phyloP scores from a whole-genome alignment of 176 grass and related monocot species.

The Alloteropsis semialata region DNA sequence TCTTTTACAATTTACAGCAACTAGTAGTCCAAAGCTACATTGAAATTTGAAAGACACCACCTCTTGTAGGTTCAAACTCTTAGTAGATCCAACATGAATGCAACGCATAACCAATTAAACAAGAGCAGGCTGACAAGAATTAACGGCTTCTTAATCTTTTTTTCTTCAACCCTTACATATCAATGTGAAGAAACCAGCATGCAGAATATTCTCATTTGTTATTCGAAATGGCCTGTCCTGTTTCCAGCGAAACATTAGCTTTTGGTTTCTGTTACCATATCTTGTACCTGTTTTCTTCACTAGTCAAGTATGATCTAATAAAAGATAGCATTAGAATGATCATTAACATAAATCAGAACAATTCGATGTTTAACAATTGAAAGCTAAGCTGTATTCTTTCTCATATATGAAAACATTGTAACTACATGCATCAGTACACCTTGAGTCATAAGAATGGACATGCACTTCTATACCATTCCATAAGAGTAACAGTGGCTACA shows the following conservation, averaged over 20 bases:
- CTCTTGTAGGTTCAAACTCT: neutral
- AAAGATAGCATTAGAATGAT: neutral
- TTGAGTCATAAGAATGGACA: slow-evolving; percentile 12
- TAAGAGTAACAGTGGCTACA: neutral
- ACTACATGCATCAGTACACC: neutral
- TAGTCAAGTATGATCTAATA: neutral
- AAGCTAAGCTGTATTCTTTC: slow-evolving; percentile 12
- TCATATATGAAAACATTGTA: slow-evolving; percentile 16
- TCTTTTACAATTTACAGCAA: slow-evolving; percentile 3
- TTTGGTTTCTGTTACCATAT: slow-evolving; percentile 1
- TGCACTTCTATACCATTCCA: slow-evolving; percentile 4
- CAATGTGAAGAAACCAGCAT: neutral
- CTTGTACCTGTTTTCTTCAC: neutral
- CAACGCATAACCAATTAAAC: neutral
- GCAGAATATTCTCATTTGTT: slow-evolving; percentile 15
- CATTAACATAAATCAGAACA: neutral
- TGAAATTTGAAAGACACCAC: neutral
- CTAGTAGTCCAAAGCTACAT: slow-evolving; percentile 10
- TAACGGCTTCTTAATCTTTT: neutral
- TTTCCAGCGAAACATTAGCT: neutral
- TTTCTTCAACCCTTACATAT: neutral
- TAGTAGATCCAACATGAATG: slow-evolving; percentile 9
- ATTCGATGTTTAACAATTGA: neutral
- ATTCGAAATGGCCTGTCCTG: neutral
- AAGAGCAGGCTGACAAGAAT: neutral